A percentile compares a stretch with the other conserved stretches of the same genome.
phyloP scores from a whole-genome alignment of 176 grass and related monocot genomes.

The Oryza meyeriana region DNA sequence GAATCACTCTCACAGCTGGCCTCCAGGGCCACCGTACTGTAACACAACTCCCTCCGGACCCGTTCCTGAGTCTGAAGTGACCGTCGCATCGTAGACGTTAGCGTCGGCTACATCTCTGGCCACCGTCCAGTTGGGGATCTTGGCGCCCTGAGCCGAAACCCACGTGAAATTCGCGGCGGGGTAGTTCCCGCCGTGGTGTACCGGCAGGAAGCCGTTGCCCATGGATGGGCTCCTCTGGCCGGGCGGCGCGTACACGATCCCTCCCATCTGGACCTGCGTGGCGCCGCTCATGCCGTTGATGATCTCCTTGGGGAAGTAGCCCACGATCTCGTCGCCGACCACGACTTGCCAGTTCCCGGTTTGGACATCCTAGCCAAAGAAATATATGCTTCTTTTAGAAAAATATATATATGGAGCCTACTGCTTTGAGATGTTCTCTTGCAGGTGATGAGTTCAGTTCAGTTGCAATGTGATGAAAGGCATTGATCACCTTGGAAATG shows the following conservation, averaged over 20 bases:
- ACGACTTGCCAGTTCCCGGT: neutral
- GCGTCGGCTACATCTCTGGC: neutral
- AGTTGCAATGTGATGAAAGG: too few species aligned
- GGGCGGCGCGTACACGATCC: neutral
- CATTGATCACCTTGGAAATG: neutral
- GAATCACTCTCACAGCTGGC: too few species aligned
- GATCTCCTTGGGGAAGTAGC: constrained; percentile 26
- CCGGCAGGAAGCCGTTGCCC: constrained; percentile 16
- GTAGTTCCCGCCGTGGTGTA: too few species aligned
- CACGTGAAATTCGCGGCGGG: neutral
- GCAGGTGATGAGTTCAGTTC: too few species aligned
- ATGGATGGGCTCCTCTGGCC: neutral
- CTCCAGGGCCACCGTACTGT: too few species aligned
- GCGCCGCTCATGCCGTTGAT: neutral
- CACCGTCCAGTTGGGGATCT: neutral
- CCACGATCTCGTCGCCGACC: neutral
- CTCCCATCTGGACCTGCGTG: constrained; percentile 15
- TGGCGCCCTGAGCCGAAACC: neutral
- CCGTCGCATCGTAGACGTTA: neutral
- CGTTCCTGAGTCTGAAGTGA: neutral
- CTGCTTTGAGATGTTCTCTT: too few species aligned
- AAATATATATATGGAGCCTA: too few species aligned
- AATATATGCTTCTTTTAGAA: too few species aligned
- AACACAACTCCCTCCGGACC: too few species aligned
- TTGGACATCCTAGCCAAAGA: neutral